Percentiles rank a stretch among this genome's conserved stretches.
These are phyloP conservation scores for Nectriaceae sp. DNA, from an alignment of 2,329 filamentous ascomycete species.

Conservation along the genomic window DNA sequence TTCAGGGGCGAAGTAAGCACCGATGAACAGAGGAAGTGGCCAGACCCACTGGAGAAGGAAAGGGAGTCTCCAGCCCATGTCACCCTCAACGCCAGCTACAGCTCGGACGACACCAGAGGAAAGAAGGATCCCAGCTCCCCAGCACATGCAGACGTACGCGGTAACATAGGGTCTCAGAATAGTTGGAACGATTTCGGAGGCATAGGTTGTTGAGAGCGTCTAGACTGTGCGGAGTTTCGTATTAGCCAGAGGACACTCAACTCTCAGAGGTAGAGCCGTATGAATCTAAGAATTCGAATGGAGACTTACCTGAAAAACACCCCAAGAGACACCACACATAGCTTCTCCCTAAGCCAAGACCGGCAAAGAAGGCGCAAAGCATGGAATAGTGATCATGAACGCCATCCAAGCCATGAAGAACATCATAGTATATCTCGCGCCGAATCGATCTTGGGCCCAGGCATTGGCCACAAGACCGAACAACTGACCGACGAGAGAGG, in stretches of 20 bases:
- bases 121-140: constrained; percentile 44
- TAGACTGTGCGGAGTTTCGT: constrained; percentile 10
- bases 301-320: constrained; percentile 24
- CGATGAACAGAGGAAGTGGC: constrained; percentile 30
- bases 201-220: constrained; percentile 45
- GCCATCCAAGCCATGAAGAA: constrained; percentile 18
- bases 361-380: constrained; percentile 36
- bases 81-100: constrained; percentile 32
- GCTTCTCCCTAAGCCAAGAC: constrained; percentile 37
- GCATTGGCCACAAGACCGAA: constrained; percentile 44
- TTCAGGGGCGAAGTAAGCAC: constrained; percentile 32
- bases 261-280: no score
- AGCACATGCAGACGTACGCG: constrained; percentile 46
- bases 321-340: constrained; percentile 39
- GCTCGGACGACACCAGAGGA: constrained; percentile 40
- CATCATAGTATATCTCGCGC: constrained; percentile 24
- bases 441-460: constrained; percentile 40
- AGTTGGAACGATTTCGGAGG: constrained; percentile 39
- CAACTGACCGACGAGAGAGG: constrained; percentile 44
- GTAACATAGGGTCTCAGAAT: constrained; percentile 42
- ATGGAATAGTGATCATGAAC: constrained; percentile 13
- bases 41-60: constrained; percentile 40
- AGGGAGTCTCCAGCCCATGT: constrained; percentile 40
- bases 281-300: not conserved
- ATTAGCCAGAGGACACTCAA: no score